Conservation (phyloP, 2,329 filamentous ascomycete genomes). For the Ophiostoma sp. region DNA sequence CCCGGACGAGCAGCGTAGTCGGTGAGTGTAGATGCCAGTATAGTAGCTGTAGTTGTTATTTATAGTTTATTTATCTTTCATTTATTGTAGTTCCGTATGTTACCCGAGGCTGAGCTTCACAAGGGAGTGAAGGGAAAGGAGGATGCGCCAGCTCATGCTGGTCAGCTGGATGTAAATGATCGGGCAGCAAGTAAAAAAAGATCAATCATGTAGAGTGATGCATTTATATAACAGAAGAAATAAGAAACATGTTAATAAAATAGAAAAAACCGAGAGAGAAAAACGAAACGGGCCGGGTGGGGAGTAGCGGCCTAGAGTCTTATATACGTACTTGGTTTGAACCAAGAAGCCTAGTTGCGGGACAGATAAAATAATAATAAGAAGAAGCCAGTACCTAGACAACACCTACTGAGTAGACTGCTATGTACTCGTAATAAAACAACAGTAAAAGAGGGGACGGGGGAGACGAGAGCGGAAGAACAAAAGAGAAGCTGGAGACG, state of each 20-base stretch:
- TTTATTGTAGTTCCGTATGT: neutral
- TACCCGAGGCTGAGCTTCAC: conserved; percentile 18
- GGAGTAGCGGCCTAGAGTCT: conserved; percentile 5
- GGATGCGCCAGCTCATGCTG: conserved; percentile 23
- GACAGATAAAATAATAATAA: neutral
- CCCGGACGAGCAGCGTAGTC: neutral
- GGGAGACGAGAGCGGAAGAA: neutral
- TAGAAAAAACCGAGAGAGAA: conserved; percentile 11
- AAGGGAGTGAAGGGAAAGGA: conserved; percentile 16
- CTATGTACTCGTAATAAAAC: neutral
- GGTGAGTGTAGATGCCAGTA: neutral
- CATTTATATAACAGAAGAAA: neutral
- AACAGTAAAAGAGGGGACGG: neutral
- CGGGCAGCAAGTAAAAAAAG: neutral
- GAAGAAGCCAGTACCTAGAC: neutral
- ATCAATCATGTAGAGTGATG: neutral
- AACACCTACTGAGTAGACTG: too few relatives aligned
- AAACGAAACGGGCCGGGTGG: conserved; percentile 12
- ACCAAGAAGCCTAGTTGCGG: neutral
- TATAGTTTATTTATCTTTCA: neutral
- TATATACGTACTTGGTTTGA: neutral
- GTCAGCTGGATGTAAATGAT: neutral
- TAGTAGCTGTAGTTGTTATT: neutral
- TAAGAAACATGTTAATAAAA: conserved; percentile 1
- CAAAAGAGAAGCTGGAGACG: neutral